Base-by-base conservation (phyloP, 2,329 filamentous ascomycete genomes). In the Paraphoma chrysanthemicola region DNA sequence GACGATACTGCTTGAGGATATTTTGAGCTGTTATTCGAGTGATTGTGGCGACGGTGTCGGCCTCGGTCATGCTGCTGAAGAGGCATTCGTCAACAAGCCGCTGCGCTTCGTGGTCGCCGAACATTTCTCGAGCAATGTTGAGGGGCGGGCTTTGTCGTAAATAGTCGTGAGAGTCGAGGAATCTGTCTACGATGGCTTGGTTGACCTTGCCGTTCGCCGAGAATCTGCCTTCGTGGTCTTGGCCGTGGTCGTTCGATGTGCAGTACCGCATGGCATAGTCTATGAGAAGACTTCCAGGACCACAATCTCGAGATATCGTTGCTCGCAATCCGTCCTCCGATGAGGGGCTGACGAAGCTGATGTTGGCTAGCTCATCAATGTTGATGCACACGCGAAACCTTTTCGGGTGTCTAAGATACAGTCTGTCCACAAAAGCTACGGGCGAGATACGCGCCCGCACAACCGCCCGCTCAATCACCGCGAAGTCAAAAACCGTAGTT, bases 361-460 rank as follows among this genome's bases (percentile, higher is more conserved):
- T 82, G 61, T 85, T 88, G 30, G 82, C 83, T 42, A 88, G 86
- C 31, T 85, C 85, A 48, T 84, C 84, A 51, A 88, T 87, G 64
- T 87, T 87, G 66, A 88, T 83, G 68, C 85, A 87, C 2, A 83
- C 84, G 28, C 86, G 81, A 7, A 86, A 74, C 70, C 85, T 86
- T 4, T 73, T 82, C 0, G 85, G 81, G 62, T 88, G 83, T 60
- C 84, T 82, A 16, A 88, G 77, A 9, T 87, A 64, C 4, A 86
- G 74, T 0, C 81, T 79, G 60, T 88, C 84, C 63, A 88, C 84
- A 62, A 87, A 85, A 17, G 81, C 83, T 54, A 85, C 83, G 14
- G 87, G 77, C 0, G 85, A 83, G 1, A 84, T 82, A 4, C 83
- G 83, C 65, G 86, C 84, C 42, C 83, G 78, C 4, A 83, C 82